Percentiles rank a stretch among this genome's conserved stretches.
Conservation (phyloP, 1,139 yeast genomes). For the Kodamaea sp. region DNA sequence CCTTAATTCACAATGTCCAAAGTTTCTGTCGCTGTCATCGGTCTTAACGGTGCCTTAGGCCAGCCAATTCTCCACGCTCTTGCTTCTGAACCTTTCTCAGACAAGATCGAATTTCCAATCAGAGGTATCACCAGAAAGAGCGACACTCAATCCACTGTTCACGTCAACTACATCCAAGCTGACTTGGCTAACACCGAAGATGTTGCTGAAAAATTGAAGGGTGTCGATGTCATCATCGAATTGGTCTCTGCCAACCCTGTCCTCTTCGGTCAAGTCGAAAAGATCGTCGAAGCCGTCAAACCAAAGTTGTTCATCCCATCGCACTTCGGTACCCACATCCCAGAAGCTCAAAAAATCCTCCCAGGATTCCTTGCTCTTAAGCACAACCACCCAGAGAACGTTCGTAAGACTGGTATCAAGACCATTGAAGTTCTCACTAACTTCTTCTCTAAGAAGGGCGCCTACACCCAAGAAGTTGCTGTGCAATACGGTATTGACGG, state of each 20-base stretch:
- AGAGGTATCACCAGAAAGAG: constrained; percentile 46
- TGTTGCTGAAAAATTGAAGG: constrained; percentile 37
- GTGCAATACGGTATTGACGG: constrained; percentile 40
- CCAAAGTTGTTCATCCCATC: constrained; percentile 62
- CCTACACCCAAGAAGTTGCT: constrained; percentile 33
- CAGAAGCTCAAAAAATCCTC: constrained; percentile 20
- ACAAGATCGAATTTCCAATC: constrained; percentile 49
- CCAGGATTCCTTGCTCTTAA: constrained; percentile 42
- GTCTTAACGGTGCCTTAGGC: background rate
- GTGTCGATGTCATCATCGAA: constrained; percentile 54
- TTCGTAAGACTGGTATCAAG: constrained; percentile 40
- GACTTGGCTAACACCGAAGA: constrained; percentile 24
- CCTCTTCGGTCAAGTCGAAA: constrained; percentile 24
- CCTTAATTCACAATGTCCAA: too few species aligned
- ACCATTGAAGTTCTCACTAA: constrained; percentile 49
- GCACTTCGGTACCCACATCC: constrained; percentile 55
- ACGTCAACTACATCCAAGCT: constrained; percentile 41
- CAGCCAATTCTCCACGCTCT: constrained; percentile 45
- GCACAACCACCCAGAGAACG: constrained; percentile 32
- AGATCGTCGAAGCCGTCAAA: constrained; percentile 38
- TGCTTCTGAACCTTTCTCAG: constrained; percentile 37
- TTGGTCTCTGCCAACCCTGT: constrained; percentile 32
- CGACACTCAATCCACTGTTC: constrained; percentile 33
- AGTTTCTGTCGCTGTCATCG: constrained; percentile 1
- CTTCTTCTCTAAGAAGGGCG: constrained; percentile 45